Conservation (phyloP, 352 stramenopile genomes). For the Pythium dissimile region DNA sequence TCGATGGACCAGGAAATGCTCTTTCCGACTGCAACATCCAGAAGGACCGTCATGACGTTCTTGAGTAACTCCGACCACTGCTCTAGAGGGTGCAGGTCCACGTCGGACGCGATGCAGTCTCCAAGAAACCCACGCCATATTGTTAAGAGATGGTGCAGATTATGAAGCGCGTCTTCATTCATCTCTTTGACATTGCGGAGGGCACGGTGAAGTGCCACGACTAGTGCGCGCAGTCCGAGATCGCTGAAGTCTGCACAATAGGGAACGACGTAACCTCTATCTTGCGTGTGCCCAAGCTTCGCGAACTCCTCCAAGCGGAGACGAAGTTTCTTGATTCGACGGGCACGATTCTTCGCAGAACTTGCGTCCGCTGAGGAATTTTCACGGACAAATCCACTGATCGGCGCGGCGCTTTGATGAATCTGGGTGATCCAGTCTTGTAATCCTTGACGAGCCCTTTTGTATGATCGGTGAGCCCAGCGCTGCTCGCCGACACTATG, state of each 20-base stretch:
- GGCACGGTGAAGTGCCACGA: slow-evolving; percentile 8
- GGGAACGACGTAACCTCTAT: slow-evolving; percentile 49
- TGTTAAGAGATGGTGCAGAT: neutral
- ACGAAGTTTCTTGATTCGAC: slow-evolving; percentile 62
- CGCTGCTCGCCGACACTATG: slow-evolving; percentile 32
- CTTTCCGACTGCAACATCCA: slow-evolving; percentile 3
- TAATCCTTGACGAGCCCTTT: slow-evolving; percentile 36
- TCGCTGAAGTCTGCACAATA: slow-evolving; percentile 64
- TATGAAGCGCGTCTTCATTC: neutral
- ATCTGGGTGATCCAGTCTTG: slow-evolving; percentile 48
- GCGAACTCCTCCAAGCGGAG: slow-evolving; percentile 30
- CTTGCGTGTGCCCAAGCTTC: neutral
- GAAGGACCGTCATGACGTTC: neutral
- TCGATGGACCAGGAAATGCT: neutral
- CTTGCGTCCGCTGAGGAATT: slow-evolving; percentile 3
- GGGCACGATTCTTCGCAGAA: slow-evolving; percentile 36
- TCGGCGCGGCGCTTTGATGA: slow-evolving; percentile 14
- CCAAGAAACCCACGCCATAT: slow-evolving; percentile 15
- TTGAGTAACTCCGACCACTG: slow-evolving; percentile 2
- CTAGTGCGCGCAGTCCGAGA: slow-evolving; percentile 26
- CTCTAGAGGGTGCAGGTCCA: neutral
- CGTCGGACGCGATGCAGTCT: slow-evolving; percentile 16
- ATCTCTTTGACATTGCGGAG: neutral
- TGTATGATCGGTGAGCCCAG: slow-evolving; percentile 41
- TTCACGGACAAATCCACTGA: neutral